Evolutionary conservation across 768 basidiomycete species (phyloP), one percentile per base, ranked within the genome.

Genomic region (Rhodotorula sphaerocarpa): DNA sequence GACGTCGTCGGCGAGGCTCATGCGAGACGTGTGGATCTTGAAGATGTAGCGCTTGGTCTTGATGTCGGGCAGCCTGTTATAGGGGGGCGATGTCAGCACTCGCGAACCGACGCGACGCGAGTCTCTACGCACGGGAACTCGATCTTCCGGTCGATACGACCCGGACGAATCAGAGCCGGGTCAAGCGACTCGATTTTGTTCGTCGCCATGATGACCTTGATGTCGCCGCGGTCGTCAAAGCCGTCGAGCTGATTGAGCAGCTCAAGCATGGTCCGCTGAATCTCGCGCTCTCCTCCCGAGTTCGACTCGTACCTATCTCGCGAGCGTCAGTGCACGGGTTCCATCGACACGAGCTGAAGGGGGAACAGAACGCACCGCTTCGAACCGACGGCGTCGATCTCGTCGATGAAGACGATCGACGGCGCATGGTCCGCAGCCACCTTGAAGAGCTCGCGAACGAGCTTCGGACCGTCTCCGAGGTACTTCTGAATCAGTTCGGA

Each of bases 11-110:
- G 77, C 78, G 59, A 99, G 77, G 70, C 83, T 91, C 95, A 99
- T 99, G 9, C 93, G 85, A 34, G 88, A 84, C 7, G 95, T 97
- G 75, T 79, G 57, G 66, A 87, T 70, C 87, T 84, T 82, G 85
- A 99, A 97, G 75, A 99, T 99, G 75, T 95, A 92, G 20, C 93
- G 86, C 75, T 99, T 99, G 54, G 95, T 97, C 81, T 99, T 99
- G 67, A 93, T 84, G 72, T 99, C 95, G 20, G 95, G 95, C 36
- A 97, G 77, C 21, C 91, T 92, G 65, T 70, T 72, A 42, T 28
- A 14, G n/a, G 12, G 0, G 27, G 4, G 23, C 42, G 4, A 15
- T 33, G 36, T 10, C 36, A 39, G 36, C 10, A 39, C 36, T 16
- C 36, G 36, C 36, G 10, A 39, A 9, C 16, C 36, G 36, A n/a